Evolutionary conservation across 352 stramenopile genomes (phyloP).

Genomic region (Phytophthora pistaciae): DNA sequence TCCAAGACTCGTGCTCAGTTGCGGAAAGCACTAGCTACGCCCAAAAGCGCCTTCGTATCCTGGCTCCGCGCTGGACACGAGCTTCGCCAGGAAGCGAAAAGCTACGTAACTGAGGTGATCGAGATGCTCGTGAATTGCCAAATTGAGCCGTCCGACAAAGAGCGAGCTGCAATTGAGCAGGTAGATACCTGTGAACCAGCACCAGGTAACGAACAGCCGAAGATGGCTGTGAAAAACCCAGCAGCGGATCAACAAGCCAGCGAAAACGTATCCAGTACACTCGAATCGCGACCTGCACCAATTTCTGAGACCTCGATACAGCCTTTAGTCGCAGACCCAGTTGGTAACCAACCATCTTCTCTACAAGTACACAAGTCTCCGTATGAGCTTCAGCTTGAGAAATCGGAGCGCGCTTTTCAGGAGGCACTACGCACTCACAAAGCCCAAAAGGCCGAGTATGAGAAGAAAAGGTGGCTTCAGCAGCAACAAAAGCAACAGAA

Average conservation of each 20-base stretch:
- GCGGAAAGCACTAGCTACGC: constrained; percentile 52
- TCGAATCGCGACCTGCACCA: neutral
- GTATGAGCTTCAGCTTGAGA: constrained; percentile 55
- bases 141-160: constrained; percentile 30
- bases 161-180: constrained; percentile 5
- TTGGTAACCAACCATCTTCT: neutral
- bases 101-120: constrained; percentile 83
- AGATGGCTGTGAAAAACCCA: neutral
- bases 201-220: neutral
- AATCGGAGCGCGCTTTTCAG: constrained; percentile 55
- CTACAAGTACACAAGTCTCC: constrained; percentile 25
- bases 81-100: constrained; percentile 89
- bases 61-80: constrained; percentile 92
- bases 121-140: constrained; percentile 76
- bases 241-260: constrained; percentile 1
- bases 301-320: neutral
- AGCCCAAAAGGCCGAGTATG: constrained; percentile 44
- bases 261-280: neutral
- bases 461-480: constrained; percentile 42
- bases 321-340: neutral
- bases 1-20: constrained; percentile 67
- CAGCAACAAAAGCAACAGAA: constrained; percentile 28
- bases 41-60: constrained; percentile 84
- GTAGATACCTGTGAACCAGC: constrained; percentile 1
- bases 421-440: constrained; percentile 50